Evolutionary conservation across 306 rosid genomes (phyloP), one percentile per base, ranked within the genome.

Genomic region (Cucumis melo): DNA sequence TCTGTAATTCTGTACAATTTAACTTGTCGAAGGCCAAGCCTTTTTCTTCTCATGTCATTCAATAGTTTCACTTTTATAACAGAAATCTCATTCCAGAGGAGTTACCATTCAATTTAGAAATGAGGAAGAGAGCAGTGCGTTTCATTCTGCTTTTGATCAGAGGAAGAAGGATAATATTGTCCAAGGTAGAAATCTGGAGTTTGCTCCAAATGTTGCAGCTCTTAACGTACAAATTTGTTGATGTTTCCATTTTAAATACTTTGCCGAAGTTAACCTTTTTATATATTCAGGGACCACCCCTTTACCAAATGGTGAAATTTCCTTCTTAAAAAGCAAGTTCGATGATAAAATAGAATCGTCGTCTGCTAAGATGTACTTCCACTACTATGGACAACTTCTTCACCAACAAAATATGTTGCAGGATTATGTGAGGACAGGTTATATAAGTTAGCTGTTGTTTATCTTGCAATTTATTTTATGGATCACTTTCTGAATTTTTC

Each of bases 381-480:
- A 93, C 84, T 93, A 93, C 79, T 93, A 93, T 80, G 98, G 96
- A 64, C 98, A 93, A 78, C 87, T 93, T 78, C 82, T 93, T 48
- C 98, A 93, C 82, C 98, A 91, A 84, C 98, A 93, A 80, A 93
- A 93, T 86, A 91, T 93, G 98, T 80, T 93, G 79, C 97, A 91
- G 86, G 98, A 91, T 85, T 93, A 91, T 81, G 97, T 91, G 82
- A 88, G 98, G 82, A 93, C 98, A 85, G 98, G 98, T 89, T 73
- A 78, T 84, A 74, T 76, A 42, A 77, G 58, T 38, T 24, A 60
- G 63, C 72, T 82, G 64, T 62, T 75, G 32, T 53, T 68, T 74
- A 16, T 29, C 21, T 74, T 77, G 54, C 73, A 59, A 29, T 62
- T 78, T 61, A 23, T 64, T 60, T 60, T 2, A 72, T 73, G 8